phyloP scores from a whole-genome alignment of 2,329 filamentous ascomycete genomes.

The Volutella citrinella region DNA sequence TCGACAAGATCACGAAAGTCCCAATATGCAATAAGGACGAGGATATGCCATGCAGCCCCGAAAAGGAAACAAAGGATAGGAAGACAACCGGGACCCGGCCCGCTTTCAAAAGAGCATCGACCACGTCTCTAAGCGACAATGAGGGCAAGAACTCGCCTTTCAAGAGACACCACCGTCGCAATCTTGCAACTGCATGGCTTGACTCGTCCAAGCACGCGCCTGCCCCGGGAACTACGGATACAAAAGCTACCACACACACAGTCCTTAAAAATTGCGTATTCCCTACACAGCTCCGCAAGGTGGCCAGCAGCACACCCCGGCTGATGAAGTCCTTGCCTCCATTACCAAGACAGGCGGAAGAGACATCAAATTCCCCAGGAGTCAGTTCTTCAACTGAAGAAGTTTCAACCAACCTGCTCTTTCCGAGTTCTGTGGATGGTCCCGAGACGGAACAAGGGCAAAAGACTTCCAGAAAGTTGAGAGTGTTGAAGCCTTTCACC shows the following conservation, averaged over 20 bases:
- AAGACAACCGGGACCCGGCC: slow-evolving; percentile 1
- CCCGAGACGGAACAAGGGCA: too few species aligned
- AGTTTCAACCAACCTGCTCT: slow-evolving; percentile 9
- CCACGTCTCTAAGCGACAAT: neutral
- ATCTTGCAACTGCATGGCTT: slow-evolving; percentile 22
- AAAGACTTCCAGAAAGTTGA: too few species aligned
- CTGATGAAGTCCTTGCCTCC: slow-evolving; percentile 52
- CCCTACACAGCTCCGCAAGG: slow-evolving; percentile 40
- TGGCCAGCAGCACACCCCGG: slow-evolving; percentile 48
- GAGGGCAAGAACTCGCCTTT: neutral
- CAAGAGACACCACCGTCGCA: slow-evolving; percentile 23
- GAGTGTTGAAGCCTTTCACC: too few species aligned
- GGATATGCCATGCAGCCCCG: too few species aligned
- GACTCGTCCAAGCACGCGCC: slow-evolving; percentile 13
- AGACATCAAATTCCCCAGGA: slow-evolving; percentile 2
- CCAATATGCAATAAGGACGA: slow-evolving; percentile 18
- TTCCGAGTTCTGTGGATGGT: slow-evolving; percentile 12
- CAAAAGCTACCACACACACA: neutral
- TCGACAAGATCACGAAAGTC: slow-evolving; percentile 24
- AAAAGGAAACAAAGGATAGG: too few species aligned
- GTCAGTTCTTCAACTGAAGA: slow-evolving; percentile 6
- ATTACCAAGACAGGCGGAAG: slow-evolving; percentile 33
- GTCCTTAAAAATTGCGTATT: slow-evolving; percentile 40
- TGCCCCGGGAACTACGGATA: too few species aligned
- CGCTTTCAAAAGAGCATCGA: neutral